Conservation (phyloP, 1,284 basidiomycete species). For the Retiboletus flavoniger region DNA sequence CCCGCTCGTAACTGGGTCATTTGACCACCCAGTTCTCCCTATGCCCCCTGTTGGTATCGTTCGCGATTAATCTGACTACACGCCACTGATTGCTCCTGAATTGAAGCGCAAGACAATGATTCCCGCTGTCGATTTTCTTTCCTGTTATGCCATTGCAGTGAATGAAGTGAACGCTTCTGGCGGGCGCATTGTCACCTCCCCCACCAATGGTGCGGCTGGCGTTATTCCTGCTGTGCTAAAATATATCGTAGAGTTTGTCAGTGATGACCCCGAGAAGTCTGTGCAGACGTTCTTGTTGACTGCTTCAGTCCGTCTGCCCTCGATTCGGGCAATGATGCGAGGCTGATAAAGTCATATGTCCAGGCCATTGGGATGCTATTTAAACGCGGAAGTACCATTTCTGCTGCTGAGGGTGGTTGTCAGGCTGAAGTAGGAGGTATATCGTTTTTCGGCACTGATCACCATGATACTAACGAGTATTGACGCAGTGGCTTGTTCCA, state of each 20-base stretch:
- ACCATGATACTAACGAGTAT: constrained; percentile 1
- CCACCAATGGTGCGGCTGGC: constrained; percentile 86
- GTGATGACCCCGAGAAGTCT: constrained; percentile 84
- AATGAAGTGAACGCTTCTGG: constrained; percentile 91
- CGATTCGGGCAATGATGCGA: neutral
- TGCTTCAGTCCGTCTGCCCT: constrained; percentile 56
- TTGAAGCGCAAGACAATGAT: constrained; percentile 77
- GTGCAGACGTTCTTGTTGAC: constrained; percentile 85
- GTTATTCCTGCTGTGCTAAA: constrained; percentile 91
- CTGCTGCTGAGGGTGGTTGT: constrained; percentile 91
- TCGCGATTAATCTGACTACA: neutral
- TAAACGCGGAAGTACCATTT: constrained; percentile 95
- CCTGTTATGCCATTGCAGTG: constrained; percentile 89
- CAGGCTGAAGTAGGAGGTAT: constrained; percentile 83
- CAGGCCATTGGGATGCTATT: constrained; percentile 95
- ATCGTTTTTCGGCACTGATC: constrained; percentile 10
- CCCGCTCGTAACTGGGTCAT: constrained; percentile 67
- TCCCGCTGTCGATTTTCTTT: constrained; percentile 92
- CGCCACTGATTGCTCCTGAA: constrained; percentile 6
- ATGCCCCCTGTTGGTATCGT: constrained; percentile 67
- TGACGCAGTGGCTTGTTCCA: constrained; percentile 76
- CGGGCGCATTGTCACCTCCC: constrained; percentile 92
- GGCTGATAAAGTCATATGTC: constrained; percentile 6
- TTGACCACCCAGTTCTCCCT: constrained; percentile 81
- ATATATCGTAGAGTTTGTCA: constrained; percentile 88